phyloP scores from a whole-genome alignment of 129 eudicot species.

The Saussurea involucrata region DNA sequence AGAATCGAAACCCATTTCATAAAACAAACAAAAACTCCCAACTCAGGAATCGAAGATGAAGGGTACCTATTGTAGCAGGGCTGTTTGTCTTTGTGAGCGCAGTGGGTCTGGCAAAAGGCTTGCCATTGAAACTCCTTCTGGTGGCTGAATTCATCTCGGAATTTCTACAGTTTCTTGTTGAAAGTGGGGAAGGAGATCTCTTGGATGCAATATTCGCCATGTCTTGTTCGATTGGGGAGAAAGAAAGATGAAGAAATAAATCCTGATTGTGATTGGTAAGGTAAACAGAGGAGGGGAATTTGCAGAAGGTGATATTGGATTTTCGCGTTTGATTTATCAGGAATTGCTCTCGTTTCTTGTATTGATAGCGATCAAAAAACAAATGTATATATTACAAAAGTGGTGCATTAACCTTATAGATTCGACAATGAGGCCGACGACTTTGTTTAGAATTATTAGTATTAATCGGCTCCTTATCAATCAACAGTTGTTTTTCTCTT shows the following conservation, averaged over 20 bases:
- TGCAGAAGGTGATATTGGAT: neutral
- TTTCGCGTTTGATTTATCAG: slow-evolving; percentile 12
- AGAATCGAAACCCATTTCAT: no score
- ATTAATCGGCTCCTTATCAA: no score
- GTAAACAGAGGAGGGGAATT: slow-evolving; percentile 29
- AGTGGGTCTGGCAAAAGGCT: slow-evolving; percentile 52
- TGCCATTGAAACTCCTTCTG: slow-evolving; percentile 63
- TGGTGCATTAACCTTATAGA: no score
- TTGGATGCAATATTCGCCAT: slow-evolving; percentile 30
- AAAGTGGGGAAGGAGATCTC: slow-evolving; percentile 79
- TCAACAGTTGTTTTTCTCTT: no score
- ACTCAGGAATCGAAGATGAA: neutral
- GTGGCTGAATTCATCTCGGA: slow-evolving; percentile 34
- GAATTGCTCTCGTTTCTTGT: neutral
- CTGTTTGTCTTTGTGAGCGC: slow-evolving; percentile 54
- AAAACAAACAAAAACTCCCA: no score
- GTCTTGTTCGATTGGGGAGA: slow-evolving; percentile 25
- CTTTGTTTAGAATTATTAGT: no score
- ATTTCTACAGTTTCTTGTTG: slow-evolving; percentile 44
- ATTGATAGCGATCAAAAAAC: no score
- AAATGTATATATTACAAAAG: no score
- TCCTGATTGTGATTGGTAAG: slow-evolving; percentile 34
- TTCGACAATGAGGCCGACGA: no score
- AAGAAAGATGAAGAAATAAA: slow-evolving; percentile 10
- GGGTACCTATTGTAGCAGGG: slow-evolving; percentile 56